Evolutionary conservation across 768 basidiomycete genomes (phyloP).

Genomic region (Daedaleopsis nitida): DNA sequence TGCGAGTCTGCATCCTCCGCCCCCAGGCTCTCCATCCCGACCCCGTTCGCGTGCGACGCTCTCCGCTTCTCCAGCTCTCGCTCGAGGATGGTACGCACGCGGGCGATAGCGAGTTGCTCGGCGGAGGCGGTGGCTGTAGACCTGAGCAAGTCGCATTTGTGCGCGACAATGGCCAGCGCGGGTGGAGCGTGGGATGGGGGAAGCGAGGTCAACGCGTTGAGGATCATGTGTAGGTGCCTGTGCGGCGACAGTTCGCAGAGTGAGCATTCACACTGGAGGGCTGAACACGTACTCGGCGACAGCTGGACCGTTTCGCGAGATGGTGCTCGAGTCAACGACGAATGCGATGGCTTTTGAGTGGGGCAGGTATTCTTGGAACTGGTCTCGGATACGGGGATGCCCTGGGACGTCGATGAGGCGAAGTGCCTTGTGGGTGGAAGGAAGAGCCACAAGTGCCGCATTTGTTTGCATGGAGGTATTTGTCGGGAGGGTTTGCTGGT

Average conservation of each 20-base stretch:
- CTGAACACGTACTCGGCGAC: constrained; percentile 74
- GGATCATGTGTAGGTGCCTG: constrained; percentile 74
- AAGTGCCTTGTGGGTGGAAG: constrained; percentile 45
- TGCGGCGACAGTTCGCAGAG: not conserved
- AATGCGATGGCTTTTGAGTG: constrained; percentile 71
- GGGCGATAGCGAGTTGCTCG: constrained; percentile 59
- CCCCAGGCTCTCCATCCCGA: constrained; percentile 75
- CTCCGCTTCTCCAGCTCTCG: constrained; percentile 83
- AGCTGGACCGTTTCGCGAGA: constrained; percentile 71
- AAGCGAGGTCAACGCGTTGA: constrained; percentile 70
- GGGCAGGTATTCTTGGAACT: constrained; percentile 65
- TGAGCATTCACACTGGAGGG: not conserved
- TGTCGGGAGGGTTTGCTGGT: constrained; percentile 62
- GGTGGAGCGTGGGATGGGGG: constrained; percentile 71
- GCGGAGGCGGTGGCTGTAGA: constrained; percentile 39
- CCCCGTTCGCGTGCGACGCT: constrained; percentile 59
- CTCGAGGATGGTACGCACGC: constrained; percentile 78
- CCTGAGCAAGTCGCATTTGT: constrained; percentile 76
- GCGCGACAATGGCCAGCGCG: constrained; percentile 65
- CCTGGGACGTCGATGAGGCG: constrained; percentile 78
- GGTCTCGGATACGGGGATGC: constrained; percentile 78
- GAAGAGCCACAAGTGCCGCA: constrained; percentile 47
- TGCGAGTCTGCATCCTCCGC: constrained; percentile 62
- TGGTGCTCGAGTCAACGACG: constrained; percentile 76
- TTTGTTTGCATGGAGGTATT: constrained; percentile 82